Conservation (phyloP, 2,329 filamentous ascomycete species). For the Calycina herbarum region DNA sequence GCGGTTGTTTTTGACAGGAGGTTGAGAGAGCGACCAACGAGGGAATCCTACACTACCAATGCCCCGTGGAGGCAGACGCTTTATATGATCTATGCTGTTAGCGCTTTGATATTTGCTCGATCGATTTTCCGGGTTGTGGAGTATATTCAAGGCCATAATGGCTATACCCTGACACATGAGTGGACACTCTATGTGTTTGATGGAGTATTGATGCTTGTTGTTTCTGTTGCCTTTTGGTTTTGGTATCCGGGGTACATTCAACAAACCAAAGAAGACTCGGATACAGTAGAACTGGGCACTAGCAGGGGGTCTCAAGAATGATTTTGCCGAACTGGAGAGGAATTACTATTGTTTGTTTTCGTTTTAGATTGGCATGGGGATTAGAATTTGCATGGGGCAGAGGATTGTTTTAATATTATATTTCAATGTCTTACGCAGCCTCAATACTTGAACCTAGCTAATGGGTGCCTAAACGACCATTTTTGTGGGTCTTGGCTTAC, state of each 20-base stretch:
- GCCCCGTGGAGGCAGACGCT: conserved; percentile 40
- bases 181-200: conserved; percentile 48
- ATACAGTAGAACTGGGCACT: conserved; percentile 11
- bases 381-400: no score
- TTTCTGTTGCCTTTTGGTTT: conserved; percentile 38
- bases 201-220: conserved; percentile 43
- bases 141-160: conserved; percentile 45
- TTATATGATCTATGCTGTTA: conserved; percentile 43
- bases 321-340: no score
- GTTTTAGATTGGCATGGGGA: no score
- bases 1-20: conserved; percentile 37
- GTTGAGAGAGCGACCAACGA: conserved; percentile 22
- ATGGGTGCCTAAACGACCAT: no score
- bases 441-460: no score
- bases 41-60: conserved; percentile 6
- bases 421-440: no score
- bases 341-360: no score
- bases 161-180: conserved; percentile 39
- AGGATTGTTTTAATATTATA: no score
- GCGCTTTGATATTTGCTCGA: conserved; percentile 47
- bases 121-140: conserved; percentile 50
- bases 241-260: conserved; percentile 20
- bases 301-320: not conserved
- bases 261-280: not conserved
- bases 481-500: no score